Evolutionary conservation across 1,284 basidiomycete genomes (phyloP).

Genomic region (Fomitopsis schrenkii): DNA sequence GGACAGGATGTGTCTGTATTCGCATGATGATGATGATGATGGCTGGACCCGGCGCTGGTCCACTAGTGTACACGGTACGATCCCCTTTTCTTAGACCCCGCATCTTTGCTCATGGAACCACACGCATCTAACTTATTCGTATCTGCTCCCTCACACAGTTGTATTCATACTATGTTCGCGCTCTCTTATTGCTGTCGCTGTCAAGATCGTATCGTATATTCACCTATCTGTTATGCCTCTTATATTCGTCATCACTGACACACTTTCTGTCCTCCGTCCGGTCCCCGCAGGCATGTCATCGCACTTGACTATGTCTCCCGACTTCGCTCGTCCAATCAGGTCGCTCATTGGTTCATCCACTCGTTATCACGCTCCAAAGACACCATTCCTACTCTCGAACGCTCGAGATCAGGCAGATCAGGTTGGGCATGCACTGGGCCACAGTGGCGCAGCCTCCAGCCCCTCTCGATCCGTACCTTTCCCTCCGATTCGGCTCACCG

Average conservation of each 20-base stretch:
- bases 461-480: not conserved
- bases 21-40: conserved; percentile 6
- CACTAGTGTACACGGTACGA: conserved; percentile 45
- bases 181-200: conserved; percentile 27
- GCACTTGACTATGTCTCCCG: not conserved
- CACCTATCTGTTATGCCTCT: conserved; percentile 5
- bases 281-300: not conserved
- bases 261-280: not conserved
- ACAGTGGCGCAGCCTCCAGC: not conserved
- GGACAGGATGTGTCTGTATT: conserved; percentile 14
- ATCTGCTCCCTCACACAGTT: conserved; percentile 23
- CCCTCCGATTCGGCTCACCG: not conserved
- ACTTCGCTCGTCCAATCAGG: not conserved
- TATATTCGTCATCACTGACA: conserved; percentile 1
- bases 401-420: not conserved
- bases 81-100: conserved; percentile 15
- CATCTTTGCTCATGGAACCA: conserved; percentile 16
- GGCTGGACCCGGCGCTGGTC: conserved; percentile 10
- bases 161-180: conserved; percentile 28
- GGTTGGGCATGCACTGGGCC: not conserved
- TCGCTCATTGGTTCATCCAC: not conserved
- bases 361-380: not conserved
- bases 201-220: conserved; percentile 23
- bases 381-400: not conserved
- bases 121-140: conserved; percentile 26